Conservation (phyloP, 768 basidiomycete genomes). For the Xerocomellus chrysenteron region DNA sequence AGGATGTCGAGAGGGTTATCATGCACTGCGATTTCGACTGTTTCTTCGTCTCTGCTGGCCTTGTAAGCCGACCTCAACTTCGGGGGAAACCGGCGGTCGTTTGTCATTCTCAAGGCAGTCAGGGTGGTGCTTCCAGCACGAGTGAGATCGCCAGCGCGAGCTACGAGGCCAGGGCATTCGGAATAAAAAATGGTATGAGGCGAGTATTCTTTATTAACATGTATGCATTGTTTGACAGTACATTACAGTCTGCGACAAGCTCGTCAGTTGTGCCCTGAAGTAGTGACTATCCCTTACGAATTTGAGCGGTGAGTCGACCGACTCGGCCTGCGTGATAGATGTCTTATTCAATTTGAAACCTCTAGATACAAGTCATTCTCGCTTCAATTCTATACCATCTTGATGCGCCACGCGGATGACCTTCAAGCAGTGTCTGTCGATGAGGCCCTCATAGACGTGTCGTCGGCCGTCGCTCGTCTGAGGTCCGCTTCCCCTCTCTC, state of each 20-base stretch:
- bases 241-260: conserved; percentile 71
- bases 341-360: neutral
- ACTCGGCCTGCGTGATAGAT: neutral
- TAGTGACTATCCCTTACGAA: conserved; percentile 88
- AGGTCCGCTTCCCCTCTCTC: conserved; percentile 23
- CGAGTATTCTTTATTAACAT: conserved; percentile 31
- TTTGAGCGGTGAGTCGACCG: conserved; percentile 65
- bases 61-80: conserved; percentile 75
- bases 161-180: conserved; percentile 88
- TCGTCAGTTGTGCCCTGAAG: conserved; percentile 65
- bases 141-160: conserved; percentile 94
- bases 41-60: conserved; percentile 94
- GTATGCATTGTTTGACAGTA: neutral
- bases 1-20: conserved; percentile 58
- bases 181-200: conserved; percentile 96
- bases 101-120: conserved; percentile 85
- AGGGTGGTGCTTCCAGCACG: conserved; percentile 75
- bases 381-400: conserved; percentile 86
- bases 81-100: conserved; percentile 90
- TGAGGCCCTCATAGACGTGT: conserved; percentile 91
- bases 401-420: conserved; percentile 88
- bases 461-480: conserved; percentile 50
- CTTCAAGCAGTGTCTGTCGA: conserved; percentile 96
- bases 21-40: conserved; percentile 97
- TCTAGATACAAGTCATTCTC: conserved; percentile 84